Percentiles rank a stretch among this genome's conserved stretches.
These are phyloP conservation scores for Tieghemostelium lacteum DNA, from an alignment of 78 protist genomes.

Conservation along the genomic window DNA sequence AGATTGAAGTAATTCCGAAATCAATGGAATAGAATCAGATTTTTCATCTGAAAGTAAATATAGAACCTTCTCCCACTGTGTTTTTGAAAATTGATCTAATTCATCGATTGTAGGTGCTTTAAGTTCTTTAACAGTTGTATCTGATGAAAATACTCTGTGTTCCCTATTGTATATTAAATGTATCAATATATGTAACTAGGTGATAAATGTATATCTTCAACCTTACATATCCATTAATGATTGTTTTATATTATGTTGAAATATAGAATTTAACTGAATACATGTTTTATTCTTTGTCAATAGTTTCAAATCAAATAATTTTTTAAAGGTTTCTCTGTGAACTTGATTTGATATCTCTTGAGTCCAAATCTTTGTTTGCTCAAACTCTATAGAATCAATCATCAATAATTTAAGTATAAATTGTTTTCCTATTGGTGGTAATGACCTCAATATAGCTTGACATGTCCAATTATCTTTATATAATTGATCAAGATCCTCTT, in stretches of 20 bases:
- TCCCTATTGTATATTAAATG: background rate
- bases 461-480: constrained; percentile 61
- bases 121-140: background rate
- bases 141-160: constrained; percentile 12
- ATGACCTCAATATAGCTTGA: constrained; percentile 55
- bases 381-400: background rate
- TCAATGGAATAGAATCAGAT: background rate
- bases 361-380: constrained; percentile 8
- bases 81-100: constrained; percentile 46
- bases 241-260: constrained; percentile 24
- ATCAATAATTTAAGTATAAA: constrained; percentile 33
- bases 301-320: constrained; percentile 37
- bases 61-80: constrained; percentile 62
- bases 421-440: constrained; percentile 68
- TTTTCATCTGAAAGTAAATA: constrained; percentile 61
- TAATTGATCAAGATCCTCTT: constrained; percentile 33
- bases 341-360: constrained; percentile 20
- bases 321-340: constrained; percentile 31
- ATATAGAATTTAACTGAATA: constrained; percentile 27
- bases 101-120: constrained; percentile 27
- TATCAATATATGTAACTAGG: background rate
- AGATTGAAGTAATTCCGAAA: constrained; percentile 36
- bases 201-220: background rate
- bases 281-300: background rate
- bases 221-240: constrained; percentile 32